A percentile compares a stretch with the other conserved stretches of the same genome.
Evolutionary conservation across 805 yeast genomes (phyloP).

Genomic region (Dipodascopsis uninucleata): DNA sequence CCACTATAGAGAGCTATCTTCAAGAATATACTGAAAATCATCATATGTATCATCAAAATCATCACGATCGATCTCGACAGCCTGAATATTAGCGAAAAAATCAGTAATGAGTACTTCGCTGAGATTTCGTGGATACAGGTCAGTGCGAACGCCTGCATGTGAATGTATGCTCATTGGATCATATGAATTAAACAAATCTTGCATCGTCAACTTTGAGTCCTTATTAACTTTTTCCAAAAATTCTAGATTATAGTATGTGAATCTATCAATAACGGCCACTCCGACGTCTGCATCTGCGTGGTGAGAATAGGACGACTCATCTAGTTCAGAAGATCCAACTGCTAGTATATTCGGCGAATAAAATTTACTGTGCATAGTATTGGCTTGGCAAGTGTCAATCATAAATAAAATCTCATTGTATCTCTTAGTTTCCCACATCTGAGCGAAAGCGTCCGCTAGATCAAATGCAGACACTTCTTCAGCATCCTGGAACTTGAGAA

Average conservation of each 20-base stretch:
- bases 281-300: constrained; percentile 95
- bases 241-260: constrained; percentile 87
- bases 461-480: constrained; percentile 95
- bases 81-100: constrained; percentile 63
- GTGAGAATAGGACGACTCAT: constrained; percentile 90
- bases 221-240: constrained; percentile 78
- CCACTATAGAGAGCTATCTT: no score
- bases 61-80: constrained; percentile 23
- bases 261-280: constrained; percentile 95
- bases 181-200: constrained; percentile 80
- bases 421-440: constrained; percentile 93
- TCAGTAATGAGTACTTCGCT: constrained; percentile 77
- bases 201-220: constrained; percentile 68
- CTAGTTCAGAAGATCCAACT: constrained; percentile 84
- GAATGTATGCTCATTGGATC: constrained; percentile 84
- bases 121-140: constrained; percentile 63
- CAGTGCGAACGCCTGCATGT: constrained; percentile 88
- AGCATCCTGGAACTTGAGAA: constrained; percentile 95
- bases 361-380: constrained; percentile 90
- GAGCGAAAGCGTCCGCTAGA: constrained; percentile 94
- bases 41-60: constrained; percentile 17
- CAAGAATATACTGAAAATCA: no score
- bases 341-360: constrained; percentile 90
- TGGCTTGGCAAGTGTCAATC: constrained; percentile 99
- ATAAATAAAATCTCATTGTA: constrained; percentile 94